phyloP scores from a whole-genome alignment of 352 stramenopile genomes.

The Pythium folliculosum region DNA sequence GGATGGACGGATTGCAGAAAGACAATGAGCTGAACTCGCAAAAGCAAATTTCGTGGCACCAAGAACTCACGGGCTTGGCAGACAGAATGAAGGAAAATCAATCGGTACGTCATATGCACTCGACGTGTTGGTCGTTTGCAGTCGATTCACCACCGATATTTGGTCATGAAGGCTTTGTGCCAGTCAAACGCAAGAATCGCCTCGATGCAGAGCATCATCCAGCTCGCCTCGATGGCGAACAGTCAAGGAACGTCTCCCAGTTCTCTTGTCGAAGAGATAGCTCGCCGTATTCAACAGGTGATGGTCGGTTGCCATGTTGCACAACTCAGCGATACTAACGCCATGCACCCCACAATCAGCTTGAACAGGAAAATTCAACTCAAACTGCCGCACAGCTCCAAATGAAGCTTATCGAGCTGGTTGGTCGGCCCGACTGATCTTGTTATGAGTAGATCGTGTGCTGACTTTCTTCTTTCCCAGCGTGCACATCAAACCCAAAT shows the following conservation, averaged over 20 bases:
- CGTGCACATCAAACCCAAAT: not conserved
- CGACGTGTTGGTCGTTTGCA: not conserved
- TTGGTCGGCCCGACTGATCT: not conserved
- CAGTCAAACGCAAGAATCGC: not conserved
- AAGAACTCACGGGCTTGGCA: not conserved
- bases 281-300: slow-evolving; percentile 3
- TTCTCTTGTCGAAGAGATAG: not conserved
- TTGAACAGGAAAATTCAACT: not conserved
- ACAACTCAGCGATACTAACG: not conserved
- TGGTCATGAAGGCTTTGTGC: not conserved
- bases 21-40: not conserved
- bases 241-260: not conserved
- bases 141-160: not conserved
- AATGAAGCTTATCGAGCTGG: not conserved
- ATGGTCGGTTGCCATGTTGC: not conserved
- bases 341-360: not conserved
- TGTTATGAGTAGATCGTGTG: not conserved
- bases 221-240: not conserved
- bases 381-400: not conserved
- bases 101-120: not conserved
- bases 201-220: not conserved
- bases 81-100: not conserved
- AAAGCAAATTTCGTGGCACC: not conserved
- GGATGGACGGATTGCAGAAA: not conserved
- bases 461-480: not conserved